Conservation (phyloP, 2,329 filamentous ascomycete species). For the Lojkania enalia region DNA sequence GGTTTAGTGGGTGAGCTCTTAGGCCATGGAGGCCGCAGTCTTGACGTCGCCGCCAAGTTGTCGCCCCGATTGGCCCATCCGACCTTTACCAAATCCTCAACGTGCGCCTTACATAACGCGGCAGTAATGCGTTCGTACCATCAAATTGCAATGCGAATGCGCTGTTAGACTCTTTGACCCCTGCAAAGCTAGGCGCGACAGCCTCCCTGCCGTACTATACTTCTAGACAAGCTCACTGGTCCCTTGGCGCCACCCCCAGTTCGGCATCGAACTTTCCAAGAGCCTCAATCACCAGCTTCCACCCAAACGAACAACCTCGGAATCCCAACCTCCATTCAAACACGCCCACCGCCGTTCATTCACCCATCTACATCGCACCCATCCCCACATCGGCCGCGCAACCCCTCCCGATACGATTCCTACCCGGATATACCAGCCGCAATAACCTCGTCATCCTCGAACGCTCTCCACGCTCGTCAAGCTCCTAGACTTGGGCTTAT, state of each 20-base stretch:
- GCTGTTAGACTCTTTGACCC: too few relatives aligned
- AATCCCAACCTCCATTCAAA: background rate
- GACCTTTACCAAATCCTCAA: too few relatives aligned
- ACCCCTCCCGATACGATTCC: background rate
- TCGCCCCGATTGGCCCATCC: background rate
- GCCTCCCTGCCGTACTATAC: background rate
- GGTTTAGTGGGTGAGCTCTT: slow-evolving; percentile 11
- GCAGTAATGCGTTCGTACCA: too few relatives aligned
- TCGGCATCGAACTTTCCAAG: slow-evolving; percentile 7
- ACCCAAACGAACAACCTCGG: background rate
- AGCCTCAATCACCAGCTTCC: slow-evolving; percentile 6
- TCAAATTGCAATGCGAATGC: background rate
- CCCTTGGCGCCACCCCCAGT: background rate
- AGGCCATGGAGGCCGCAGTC: slow-evolving; percentile 2
- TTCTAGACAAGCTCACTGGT: background rate
- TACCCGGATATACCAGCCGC: background rate
- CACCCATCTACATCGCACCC: background rate
- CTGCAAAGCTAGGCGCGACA: background rate
- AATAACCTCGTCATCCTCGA: background rate
- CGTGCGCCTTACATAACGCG: too few relatives aligned
- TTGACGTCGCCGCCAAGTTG: slow-evolving; percentile 8
- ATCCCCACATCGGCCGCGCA: background rate
- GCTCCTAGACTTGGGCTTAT: too few relatives aligned
- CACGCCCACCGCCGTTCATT: background rate
- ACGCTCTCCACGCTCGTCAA: too few relatives aligned